Percentiles rank a stretch among this genome's conserved stretches.
Conservation (phyloP, 2,329 filamentous ascomycete species). For the Epichloe elymi region DNA sequence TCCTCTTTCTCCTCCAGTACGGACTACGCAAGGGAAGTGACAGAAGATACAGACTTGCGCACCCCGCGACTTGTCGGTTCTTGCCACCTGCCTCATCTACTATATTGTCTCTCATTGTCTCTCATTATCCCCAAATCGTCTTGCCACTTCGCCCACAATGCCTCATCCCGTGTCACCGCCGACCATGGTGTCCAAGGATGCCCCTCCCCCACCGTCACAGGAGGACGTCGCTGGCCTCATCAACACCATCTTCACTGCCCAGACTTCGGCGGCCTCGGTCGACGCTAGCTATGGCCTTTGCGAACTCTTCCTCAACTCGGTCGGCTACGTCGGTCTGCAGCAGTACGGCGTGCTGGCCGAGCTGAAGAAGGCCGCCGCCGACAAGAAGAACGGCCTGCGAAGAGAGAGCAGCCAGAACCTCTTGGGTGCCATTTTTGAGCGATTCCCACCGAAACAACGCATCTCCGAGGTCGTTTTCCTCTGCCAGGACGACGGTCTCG, state of each 20-base stretch:
- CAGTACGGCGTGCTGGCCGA: conserved; percentile 42
- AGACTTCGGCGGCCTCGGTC: conserved; percentile 56
- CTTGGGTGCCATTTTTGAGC: conserved; percentile 84
- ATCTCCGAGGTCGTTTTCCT: conserved; percentile 72
- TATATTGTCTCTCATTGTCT: background rate
- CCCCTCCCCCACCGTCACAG: conserved; percentile 45
- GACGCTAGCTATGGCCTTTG: conserved; percentile 50
- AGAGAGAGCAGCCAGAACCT: conserved; percentile 92
- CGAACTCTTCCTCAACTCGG: conserved; percentile 40
- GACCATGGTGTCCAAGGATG: conserved; percentile 33
- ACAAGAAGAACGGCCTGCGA: conserved; percentile 83
- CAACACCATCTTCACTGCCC: conserved; percentile 54
- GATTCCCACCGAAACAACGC: conserved; percentile 64
- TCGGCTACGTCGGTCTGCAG: conserved; percentile 39
- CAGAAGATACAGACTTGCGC: too few relatives aligned
- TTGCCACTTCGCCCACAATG: conserved; percentile 19
- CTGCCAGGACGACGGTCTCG: conserved; percentile 62
- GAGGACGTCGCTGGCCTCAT: conserved; percentile 54
- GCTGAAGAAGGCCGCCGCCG: conserved; percentile 60
- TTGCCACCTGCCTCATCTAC: background rate
- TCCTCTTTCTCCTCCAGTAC: too few relatives aligned
- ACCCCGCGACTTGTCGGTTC: too few relatives aligned
- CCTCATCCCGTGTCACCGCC: conserved; percentile 37
- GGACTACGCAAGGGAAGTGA: too few relatives aligned
- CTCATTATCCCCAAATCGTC: background rate